Percentiles rank a stretch among this genome's conserved stretches.
Evolutionary conservation across 768 basidiomycete species (phyloP).

Genomic region (Mycena sanguinolenta): DNA sequence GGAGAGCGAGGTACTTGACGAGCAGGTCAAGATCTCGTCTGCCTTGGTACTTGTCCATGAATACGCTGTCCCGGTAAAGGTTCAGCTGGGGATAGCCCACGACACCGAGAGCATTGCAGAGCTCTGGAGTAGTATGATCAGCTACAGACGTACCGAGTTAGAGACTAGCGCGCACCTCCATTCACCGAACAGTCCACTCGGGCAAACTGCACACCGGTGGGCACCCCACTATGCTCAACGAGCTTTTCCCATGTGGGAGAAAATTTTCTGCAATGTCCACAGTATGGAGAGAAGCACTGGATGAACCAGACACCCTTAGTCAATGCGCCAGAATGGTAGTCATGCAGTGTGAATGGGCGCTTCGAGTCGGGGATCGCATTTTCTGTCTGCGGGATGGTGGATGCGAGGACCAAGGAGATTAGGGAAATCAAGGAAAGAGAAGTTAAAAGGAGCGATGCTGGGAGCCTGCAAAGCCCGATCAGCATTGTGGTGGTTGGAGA

Average conservation of each 20-base stretch:
- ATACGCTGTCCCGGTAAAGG: slow-evolving; percentile 41
- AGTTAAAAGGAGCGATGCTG: slow-evolving; percentile 27
- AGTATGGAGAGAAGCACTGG: slow-evolving; percentile 91
- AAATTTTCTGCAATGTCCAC: slow-evolving; percentile 83
- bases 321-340: slow-evolving; percentile 67
- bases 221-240: slow-evolving; percentile 61
- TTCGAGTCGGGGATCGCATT: neutral
- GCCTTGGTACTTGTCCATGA: slow-evolving; percentile 69
- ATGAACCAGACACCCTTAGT: slow-evolving; percentile 79
- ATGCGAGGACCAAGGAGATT: neutral
- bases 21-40: slow-evolving; percentile 68
- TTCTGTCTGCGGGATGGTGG: slow-evolving; percentile 12
- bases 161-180: slow-evolving; percentile 79
- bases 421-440: too few relatives aligned
- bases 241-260: slow-evolving; percentile 87
- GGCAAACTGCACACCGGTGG: slow-evolving; percentile 70
- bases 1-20: slow-evolving; percentile 71
- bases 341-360: slow-evolving; percentile 64
- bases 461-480: slow-evolving; percentile 16
- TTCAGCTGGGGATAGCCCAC: slow-evolving; percentile 58
- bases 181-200: slow-evolving; percentile 87
- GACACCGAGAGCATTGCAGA: neutral
- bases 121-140: slow-evolving; percentile 76
- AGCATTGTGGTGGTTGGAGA: too few relatives aligned
- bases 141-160: too few relatives aligned